Evolutionary conservation across 495 filamentous ascomycete species (phyloP), one percentile per base, ranked within the genome.

Genomic region (Neurospora sp.): DNA sequence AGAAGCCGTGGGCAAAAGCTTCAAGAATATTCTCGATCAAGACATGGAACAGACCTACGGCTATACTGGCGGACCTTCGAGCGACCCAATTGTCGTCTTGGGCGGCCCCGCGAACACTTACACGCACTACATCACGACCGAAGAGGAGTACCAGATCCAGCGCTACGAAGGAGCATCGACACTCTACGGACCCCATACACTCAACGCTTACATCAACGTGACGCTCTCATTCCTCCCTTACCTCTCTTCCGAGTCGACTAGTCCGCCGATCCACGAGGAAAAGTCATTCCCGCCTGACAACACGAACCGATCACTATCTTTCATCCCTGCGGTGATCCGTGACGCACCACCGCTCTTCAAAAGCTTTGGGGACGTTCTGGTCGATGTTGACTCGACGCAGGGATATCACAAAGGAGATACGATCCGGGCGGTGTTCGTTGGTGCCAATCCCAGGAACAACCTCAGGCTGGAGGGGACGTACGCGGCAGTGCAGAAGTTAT

Each of bases 101-200:
- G 96, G 96, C n/a, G 94, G 93, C 1, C 96, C 95, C 5, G 93
- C 94, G 10, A 99, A 99, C 82, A 94, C 88, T 77, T 99, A 99
- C 80, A 94, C 96, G 17, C 96, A 99, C 80, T 99, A 99, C 81
- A 96, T 97, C 81, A 83, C 93, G 11, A 99, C 96, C 0, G 89
- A 93, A 77, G 93, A 98, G 79, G 96, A 99, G 78, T 99, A 98
- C 79, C 81, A 74, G 19, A 88, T 94, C 71, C 96, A 99, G 81
- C 90, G 96, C 69, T 98, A 98, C 82, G 96, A 99, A 83, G 96
- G 96, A 70, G 96, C 94, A 19, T 96, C 93, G 36, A 99, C 96
- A 5, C 89, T 98, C 37, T 97, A 97, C 82, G 96, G 96, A 0
- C 93, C 93, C n/a, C 90, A 94, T 78, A 97, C 93, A 24, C 86